Percentiles rank a stretch among this genome's conserved stretches.
Evolutionary conservation across 495 filamentous ascomycete species (phyloP).

Genomic region (Clavariopsis aquatica): DNA sequence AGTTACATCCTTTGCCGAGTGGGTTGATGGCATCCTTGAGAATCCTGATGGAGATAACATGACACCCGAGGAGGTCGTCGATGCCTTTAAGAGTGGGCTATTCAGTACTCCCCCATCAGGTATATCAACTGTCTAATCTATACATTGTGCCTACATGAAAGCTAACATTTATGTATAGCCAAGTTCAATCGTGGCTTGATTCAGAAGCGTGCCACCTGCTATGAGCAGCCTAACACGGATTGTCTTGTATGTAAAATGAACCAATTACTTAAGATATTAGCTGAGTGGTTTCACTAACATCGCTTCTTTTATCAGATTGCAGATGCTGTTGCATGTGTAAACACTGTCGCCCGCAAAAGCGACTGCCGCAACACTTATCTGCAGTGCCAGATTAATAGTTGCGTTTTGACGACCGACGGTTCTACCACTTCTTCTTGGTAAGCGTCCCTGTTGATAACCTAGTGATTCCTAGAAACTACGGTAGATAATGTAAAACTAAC

Average conservation of each 20-base stretch:
- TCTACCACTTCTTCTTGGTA: background rate
- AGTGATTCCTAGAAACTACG: no score
- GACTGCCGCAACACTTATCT: conserved; percentile 1
- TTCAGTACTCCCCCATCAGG: conserved; percentile 2
- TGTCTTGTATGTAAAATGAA: conserved; percentile 3
- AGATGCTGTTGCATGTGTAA: conserved; percentile 6
- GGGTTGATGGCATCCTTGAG: conserved; percentile 3
- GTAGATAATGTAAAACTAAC: conserved; percentile 6
- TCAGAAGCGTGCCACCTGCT: conserved; percentile 5
- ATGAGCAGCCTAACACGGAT: background rate
- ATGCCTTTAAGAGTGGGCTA: conserved; percentile 1
- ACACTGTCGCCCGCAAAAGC: conserved; percentile 4
- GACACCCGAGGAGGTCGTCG: conserved; percentile 8
- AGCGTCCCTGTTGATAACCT: background rate
- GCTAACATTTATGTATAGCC: background rate
- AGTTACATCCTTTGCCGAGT: conserved; percentile 8
- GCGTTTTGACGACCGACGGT: background rate
- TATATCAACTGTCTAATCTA: conserved; percentile 2
- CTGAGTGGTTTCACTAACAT: conserved; percentile 7
- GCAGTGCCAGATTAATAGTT: conserved; percentile 1
- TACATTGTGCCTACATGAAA: background rate
- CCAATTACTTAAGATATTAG: background rate
- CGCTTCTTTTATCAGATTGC: background rate
- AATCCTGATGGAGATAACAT: conserved; percentile 6
- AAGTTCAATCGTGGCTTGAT: background rate